These are phyloP conservation scores for Yarrowia phangngaensis DNA, from an alignment of 805 yeast species.

Conservation along the genomic window DNA sequence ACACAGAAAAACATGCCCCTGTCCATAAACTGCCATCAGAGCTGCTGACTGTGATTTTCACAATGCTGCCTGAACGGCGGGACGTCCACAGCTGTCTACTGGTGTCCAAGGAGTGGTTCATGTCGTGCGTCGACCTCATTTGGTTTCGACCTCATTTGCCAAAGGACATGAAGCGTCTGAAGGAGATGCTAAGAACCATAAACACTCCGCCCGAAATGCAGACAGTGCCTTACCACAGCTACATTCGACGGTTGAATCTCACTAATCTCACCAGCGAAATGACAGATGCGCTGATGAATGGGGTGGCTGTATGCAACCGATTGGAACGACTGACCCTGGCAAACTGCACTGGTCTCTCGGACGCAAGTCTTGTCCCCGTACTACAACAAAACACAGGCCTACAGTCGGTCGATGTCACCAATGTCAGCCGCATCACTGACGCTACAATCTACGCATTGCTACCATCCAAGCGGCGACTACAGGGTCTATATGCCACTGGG, in stretches of 20 bases:
- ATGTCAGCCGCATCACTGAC: slow-evolving; percentile 66
- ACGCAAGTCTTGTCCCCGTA: slow-evolving; percentile 57
- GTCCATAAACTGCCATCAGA: slow-evolving; percentile 14
- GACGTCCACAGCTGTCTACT: slow-evolving; percentile 22
- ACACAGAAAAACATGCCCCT: slow-evolving; percentile 7
- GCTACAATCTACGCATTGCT: slow-evolving; percentile 67
- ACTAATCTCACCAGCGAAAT: slow-evolving; percentile 67
- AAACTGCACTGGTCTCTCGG: slow-evolving; percentile 64
- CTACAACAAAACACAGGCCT: slow-evolving; percentile 62
- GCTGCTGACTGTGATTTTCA: slow-evolving; percentile 24
- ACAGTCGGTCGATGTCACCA: slow-evolving; percentile 84
- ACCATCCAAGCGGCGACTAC: slow-evolving; percentile 65
- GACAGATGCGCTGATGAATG: slow-evolving; percentile 57
- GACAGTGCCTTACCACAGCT: slow-evolving; percentile 54
- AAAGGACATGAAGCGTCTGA: slow-evolving; percentile 47
- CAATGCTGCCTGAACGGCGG: slow-evolving; percentile 20
- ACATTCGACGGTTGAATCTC: slow-evolving; percentile 73
- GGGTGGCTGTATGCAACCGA: slow-evolving; percentile 60
- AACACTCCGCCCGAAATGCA: slow-evolving; percentile 48
- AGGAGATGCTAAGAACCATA: slow-evolving; percentile 54
- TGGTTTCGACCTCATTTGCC: slow-evolving; percentile 85
- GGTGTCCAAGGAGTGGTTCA: slow-evolving; percentile 51
- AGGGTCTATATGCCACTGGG: slow-evolving; percentile 86
- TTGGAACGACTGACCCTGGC: slow-evolving; percentile 84
- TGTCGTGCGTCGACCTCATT: slow-evolving; percentile 67